Evolutionary conservation across 192 early-diverging fungal species (phyloP), one percentile per base, ranked within the genome.

Genomic region (Martensiomyces pterosporus): DNA sequence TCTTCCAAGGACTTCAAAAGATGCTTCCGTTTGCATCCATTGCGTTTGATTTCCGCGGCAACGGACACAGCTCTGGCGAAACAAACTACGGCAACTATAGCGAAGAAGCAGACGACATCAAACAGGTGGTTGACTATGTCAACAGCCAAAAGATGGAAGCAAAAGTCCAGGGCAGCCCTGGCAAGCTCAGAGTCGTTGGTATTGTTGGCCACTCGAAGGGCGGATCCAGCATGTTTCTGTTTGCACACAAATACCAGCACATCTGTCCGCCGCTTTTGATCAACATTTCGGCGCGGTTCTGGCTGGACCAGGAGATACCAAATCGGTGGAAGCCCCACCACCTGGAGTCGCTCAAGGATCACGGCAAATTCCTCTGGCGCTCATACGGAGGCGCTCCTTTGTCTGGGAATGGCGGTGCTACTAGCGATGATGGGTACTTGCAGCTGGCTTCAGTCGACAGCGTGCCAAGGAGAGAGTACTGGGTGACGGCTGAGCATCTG

Each of bases 171-270:
- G n/a, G n/a, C n/a, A n/a, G n/a, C n/a, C n/a, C n/a, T n/a, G 37
- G 33, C 9, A 24, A 23, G 35, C 44, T 14, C 22, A 16, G 23
- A 13, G 70, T 81, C 14, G 14, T 57, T 12, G 72, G 67, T 4
- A 53, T 77, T 2, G 24, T 75, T 7, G 81, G 77, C 0, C 81
- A 80, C 40, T 79, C 77, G 14, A 82, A 80, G 47, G 81, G 79
- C 15, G 77, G 64, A 4, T 64, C 66, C 2, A 68, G 55, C 26
- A 58, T 75, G 49, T 57, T 80, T 24, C 49, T 79, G 22, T 80
- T 76, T 58, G 73, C 75, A 1, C 53, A 50, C 49, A 66, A 65
- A 15, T 65, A 77, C 38, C 32, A 49, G 17, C 36, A 49, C 16
- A 33, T 75, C 13, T 63, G 67, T 24, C 67, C 67, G 22, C 62